These are phyloP conservation scores for Ophiostoma sp. DNA, from an alignment of 2,329 filamentous ascomycete species.

Conservation along the genomic window DNA sequence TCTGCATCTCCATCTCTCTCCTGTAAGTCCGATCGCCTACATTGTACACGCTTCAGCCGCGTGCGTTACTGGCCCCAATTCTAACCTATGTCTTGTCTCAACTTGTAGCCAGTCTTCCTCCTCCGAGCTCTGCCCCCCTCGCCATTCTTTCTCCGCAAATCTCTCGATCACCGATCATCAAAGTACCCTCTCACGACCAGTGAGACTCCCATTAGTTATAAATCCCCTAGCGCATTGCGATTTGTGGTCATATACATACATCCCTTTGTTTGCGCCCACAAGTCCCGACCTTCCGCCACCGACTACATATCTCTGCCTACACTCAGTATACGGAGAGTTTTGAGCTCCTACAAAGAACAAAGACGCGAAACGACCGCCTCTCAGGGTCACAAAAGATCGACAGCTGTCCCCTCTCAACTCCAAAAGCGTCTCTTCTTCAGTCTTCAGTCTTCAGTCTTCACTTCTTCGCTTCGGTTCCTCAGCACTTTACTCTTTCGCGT, in stretches of 20 bases:
- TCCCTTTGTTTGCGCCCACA: slow-evolving; percentile 12
- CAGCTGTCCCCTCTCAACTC: neutral
- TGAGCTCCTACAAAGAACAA: neutral
- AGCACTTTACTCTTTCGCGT: neutral
- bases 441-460: neutral
- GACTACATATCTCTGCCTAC: neutral
- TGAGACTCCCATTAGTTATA: neutral
- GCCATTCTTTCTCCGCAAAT: neutral
- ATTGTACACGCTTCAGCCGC: neutral
- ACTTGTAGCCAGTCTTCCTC: neutral
- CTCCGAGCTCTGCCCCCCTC: neutral
- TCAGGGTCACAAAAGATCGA: neutral
- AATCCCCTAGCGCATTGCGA: slow-evolving; percentile 4
- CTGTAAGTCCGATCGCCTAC: neutral
- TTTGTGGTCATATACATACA: neutral
- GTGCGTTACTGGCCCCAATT: neutral
- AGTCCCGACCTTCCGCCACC: slow-evolving; percentile 12
- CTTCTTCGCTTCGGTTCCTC: neutral
- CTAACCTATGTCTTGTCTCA: neutral
- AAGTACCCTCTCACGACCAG: neutral
- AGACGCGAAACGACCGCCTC: slow-evolving; percentile 2
- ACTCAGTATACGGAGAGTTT: neutral
- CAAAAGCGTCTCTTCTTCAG: neutral
- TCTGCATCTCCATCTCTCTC: neutral
- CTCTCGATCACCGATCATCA: neutral